These are phyloP conservation scores for Microdochium nivale DNA, from an alignment of 2,329 filamentous ascomycete genomes.

Conservation along the genomic window DNA sequence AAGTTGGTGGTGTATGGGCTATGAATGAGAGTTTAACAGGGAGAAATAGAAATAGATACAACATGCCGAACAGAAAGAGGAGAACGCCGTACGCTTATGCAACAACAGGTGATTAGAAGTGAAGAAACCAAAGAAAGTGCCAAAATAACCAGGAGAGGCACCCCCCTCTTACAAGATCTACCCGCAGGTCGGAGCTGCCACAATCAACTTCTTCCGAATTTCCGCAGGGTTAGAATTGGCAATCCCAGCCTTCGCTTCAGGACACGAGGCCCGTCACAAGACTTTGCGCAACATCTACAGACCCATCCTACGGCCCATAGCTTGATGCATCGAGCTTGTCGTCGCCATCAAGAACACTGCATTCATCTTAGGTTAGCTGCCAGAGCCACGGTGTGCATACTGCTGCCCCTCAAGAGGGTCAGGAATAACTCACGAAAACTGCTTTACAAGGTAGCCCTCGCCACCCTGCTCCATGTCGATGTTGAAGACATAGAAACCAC, in stretches of 20 bases:
- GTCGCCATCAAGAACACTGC: constrained; percentile 44
- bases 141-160: too few relatives aligned
- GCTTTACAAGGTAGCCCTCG: constrained; percentile 83
- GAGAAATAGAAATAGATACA: too few relatives aligned
- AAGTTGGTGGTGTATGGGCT: too few relatives aligned
- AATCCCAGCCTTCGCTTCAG: background rate
- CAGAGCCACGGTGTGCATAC: background rate
- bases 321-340: constrained; percentile 43
- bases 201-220: background rate
- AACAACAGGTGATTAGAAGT: too few relatives aligned
- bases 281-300: background rate
- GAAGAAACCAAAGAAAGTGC: too few relatives aligned
- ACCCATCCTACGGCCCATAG: constrained; percentile 25
- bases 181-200: too few relatives aligned
- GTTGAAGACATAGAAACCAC: constrained; percentile 88
- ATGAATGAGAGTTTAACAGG: too few relatives aligned
- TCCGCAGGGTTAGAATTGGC: too few relatives aligned
- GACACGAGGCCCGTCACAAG: background rate
- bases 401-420: background rate
- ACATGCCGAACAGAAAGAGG: too few relatives aligned
- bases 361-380: background rate
- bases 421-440: constrained; percentile 68
- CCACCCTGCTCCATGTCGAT: constrained; percentile 93
- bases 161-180: too few relatives aligned
- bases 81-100: too few relatives aligned